Conservation (phyloP, 352 stramenopile genomes). For the Pythium scleroteichum region DNA sequence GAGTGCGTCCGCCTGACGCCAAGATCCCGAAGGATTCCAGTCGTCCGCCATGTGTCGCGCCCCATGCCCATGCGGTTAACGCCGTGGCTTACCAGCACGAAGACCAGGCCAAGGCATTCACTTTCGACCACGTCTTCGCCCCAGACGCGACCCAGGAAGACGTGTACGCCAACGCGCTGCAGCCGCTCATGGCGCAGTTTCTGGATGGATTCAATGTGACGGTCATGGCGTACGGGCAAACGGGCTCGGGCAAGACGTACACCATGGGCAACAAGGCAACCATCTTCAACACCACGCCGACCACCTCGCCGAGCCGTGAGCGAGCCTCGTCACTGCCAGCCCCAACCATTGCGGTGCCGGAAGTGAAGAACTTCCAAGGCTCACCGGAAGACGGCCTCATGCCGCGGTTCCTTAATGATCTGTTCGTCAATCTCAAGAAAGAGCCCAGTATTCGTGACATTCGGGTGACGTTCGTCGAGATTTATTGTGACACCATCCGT, state of each 20-base stretch:
- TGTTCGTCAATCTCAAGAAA: constrained; percentile 42
- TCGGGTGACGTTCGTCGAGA: constrained; percentile 82
- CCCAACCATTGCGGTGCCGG: constrained; percentile 8
- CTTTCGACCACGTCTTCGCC: constrained; percentile 69
- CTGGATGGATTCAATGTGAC: constrained; percentile 66
- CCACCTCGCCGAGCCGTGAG: constrained; percentile 24
- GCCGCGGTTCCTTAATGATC: constrained; percentile 49
- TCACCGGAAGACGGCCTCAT: constrained; percentile 44
- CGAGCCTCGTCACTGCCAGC: constrained; percentile 21
- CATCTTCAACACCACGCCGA: constrained; percentile 28
- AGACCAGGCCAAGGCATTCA: constrained; percentile 47
- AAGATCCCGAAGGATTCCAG: constrained; percentile 30
- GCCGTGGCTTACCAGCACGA: constrained; percentile 43
- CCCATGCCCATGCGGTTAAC: constrained; percentile 14
- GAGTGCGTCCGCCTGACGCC: constrained; percentile 45
- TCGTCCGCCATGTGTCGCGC: constrained; percentile 18
- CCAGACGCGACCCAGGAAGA: constrained; percentile 40
- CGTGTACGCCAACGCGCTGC: constrained; percentile 39
- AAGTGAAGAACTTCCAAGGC: constrained; percentile 13
- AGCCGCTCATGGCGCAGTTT: constrained; percentile 47
- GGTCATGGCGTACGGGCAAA: constrained; percentile 62
- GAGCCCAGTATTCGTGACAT: constrained; percentile 43
- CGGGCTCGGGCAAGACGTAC: constrained; percentile 57
- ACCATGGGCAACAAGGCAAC: constrained; percentile 48
- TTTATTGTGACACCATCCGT: constrained; percentile 93